These are phyloP conservation scores for Falciphora oryzae DNA, from an alignment of 2,329 filamentous ascomycete genomes.

Conservation along the genomic window DNA sequence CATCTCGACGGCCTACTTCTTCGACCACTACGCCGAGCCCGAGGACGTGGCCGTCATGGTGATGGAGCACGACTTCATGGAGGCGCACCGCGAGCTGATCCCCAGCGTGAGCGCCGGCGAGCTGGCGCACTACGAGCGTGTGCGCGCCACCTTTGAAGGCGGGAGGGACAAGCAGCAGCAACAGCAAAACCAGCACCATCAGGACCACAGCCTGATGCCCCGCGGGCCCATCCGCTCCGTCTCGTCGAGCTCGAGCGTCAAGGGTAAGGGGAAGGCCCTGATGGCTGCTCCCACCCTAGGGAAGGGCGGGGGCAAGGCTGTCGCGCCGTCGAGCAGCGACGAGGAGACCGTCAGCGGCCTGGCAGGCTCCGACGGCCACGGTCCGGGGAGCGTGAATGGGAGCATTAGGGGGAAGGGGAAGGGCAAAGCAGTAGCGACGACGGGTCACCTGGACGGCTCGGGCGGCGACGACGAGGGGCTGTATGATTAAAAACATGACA, in stretches of 20 bases:
- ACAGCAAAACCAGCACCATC: constrained; percentile 20
- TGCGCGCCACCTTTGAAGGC: constrained; percentile 78
- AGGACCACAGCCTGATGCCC: constrained; percentile 10
- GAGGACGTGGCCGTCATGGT: constrained; percentile 86
- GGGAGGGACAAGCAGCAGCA: constrained; percentile 39
- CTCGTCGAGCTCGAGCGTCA: constrained; percentile 23
- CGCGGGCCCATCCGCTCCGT: constrained; percentile 21
- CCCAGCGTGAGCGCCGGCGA: constrained; percentile 91
- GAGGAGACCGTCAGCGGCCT: constrained; percentile 28
- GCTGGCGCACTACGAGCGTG: constrained; percentile 81
- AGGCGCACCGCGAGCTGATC: constrained; percentile 79
- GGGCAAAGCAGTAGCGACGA: constrained; percentile 48
- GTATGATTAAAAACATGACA: constrained; percentile 33
- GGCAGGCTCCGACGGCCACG: constrained; percentile 22
- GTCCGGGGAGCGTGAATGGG: constrained; percentile 22
- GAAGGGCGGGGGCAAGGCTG: constrained; percentile 31
- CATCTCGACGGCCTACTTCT: constrained; percentile 87
- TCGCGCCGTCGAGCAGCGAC: constrained; percentile 30
- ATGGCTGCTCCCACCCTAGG: constrained; percentile 9
- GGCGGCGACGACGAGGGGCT: constrained; percentile 52
- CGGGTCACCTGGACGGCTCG: constrained; percentile 35
- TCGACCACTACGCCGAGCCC: constrained; percentile 80
- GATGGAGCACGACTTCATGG: constrained; percentile 79
- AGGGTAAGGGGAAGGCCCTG: constrained; percentile 29
- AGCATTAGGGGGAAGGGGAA: constrained; percentile 41